Evolutionary conservation across 164 flowering plant genomes (phyloP), one percentile per base, ranked within the genome.

Genomic region (Chloranthus sessilifolius): DNA sequence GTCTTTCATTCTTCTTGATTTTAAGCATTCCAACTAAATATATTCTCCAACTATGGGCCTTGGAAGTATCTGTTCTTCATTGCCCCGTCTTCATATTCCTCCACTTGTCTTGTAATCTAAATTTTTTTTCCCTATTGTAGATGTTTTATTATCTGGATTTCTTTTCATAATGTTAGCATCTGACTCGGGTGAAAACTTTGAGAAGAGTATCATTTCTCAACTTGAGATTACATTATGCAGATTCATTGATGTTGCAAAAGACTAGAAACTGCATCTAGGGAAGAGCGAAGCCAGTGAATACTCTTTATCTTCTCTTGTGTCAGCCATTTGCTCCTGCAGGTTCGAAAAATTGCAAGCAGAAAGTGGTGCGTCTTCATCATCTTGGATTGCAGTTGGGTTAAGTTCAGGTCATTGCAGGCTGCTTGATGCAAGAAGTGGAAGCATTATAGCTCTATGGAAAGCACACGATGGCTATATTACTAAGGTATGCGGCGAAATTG

Each of bases 391-490:
- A 34, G 75, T 79, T 62, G 95, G 95, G 39, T 65, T 75, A 44
- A 84, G 95, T 72, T 81, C 91, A 62, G 97, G 99, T 41, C 65
- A 75, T 50, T 82, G 88, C 66, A 68, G 69, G 66, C 62, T 94
- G 48, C 80, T 86, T 71, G 99, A 94, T 66, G 65, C 68, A 40
- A 86, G 95, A 63, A 86, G 84, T 68, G 95, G 97, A 47, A 67
- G 72, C 59, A 58, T 82, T 33, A 62, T 88, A 69, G 64, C 88
- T 51, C 74, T 78, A 33, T 92, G 99, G 96, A 74, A 72, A 50
- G 99, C 95, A 59, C 99, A 92, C 75, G 97, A 86, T 68, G 95
- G 95, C 60, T 86, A 77, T 63, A 74, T 94, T 39, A 94, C 95
- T 11, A 82, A 88, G 83, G 99, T 88, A 71, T 43, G 45, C 21